Conservation (phyloP, 805 yeast species). For the Metschnikowia lunata region DNA sequence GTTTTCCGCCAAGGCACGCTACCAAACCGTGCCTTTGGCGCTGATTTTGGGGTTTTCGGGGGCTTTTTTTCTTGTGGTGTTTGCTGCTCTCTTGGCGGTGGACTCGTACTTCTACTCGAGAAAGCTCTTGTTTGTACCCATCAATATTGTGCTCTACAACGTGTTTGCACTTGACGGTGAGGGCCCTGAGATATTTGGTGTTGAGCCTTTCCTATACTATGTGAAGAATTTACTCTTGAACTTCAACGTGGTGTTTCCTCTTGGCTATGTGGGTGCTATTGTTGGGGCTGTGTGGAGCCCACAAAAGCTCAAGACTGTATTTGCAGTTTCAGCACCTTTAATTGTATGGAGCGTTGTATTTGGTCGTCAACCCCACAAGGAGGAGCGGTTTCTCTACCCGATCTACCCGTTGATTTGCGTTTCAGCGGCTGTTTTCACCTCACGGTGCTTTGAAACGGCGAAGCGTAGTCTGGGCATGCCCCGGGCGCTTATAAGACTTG, state of each 20-base stretch:
- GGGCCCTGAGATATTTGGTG: conserved; percentile 91
- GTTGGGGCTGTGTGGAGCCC: conserved; percentile 17
- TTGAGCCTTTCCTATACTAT: conserved; percentile 75
- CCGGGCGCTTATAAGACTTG: conserved; percentile 5
- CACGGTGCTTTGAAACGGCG: conserved; percentile 11
- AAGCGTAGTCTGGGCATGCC: conserved; percentile 1
- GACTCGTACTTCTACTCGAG: conserved; percentile 61
- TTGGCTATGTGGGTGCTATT: conserved; percentile 40
- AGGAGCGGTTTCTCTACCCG: conserved; percentile 87
- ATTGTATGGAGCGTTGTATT: conserved; percentile 66
- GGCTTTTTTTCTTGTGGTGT: conserved; percentile 16
- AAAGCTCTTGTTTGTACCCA: conserved; percentile 62
- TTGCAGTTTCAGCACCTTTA: conserved; percentile 40
- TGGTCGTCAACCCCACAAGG: conserved; percentile 80
- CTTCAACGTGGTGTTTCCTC: conserved; percentile 53
- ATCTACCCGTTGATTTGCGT: conserved; percentile 66
- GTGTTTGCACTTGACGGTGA: conserved; percentile 63
- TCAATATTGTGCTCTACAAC: conserved; percentile 79
- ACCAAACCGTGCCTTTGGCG: conserved; percentile 12
- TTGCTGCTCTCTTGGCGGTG: conserved; percentile 30
- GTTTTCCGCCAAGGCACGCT: conserved; percentile 23
- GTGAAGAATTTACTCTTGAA: conserved; percentile 64
- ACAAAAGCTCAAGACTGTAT: conserved; percentile 6
- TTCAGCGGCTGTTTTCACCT: conserved; percentile 52
- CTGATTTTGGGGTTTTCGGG: conserved; percentile 9